Evolutionary conservation across 2,329 filamentous ascomycete genomes (phyloP), one percentile per base, ranked within the genome.

Genomic region (Botrytis sinoallii): DNA sequence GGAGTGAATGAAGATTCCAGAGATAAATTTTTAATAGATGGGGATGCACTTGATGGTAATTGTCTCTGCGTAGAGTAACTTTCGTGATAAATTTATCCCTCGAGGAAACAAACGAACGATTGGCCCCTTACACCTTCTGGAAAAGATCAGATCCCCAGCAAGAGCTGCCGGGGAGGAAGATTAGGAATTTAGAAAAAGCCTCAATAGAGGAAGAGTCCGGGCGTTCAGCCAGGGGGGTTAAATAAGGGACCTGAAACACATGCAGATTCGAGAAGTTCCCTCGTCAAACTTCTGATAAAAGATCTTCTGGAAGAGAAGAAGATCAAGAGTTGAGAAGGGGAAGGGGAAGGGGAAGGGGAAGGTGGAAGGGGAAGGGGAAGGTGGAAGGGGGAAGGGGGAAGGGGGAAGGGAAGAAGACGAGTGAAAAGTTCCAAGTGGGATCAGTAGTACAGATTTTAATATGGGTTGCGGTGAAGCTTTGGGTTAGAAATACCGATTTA

Each of bases 231-330:
- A 66, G 52, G 70, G 61, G 48, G 57, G n/a, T 57, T 57, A 57
- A 29, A 44, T 38, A n/a, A 66, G 61, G 70, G 64, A 67, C 66
- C 64, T 40, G 65, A 66, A 67, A 73, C 69, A 67, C 73, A 74
- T 67, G 61, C 68, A 63, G 60, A 63, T 72, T 72, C 60, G 69
- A 32, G 66, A 73, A 70, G 57, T 55, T 48, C 18, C 29, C 20
- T 52, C 20, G 46, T 57, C 52, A 29, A 59, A 16, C 29, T 46
- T 46, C 22, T 35, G 3, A 22, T 32, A 10, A 3, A 22, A 20
- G 22, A 38, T 55, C 8, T 38, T 55, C 29, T 29, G 35, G 35
- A 20, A 32, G 25, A 57, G 52, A 57, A 12, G 61, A 20, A 46
- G n/a, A 44, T n/a, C 38, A 46, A 66, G 46, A 38, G 42, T 38